These are phyloP conservation scores for Cyberlindnera sargentensis DNA, from an alignment of 805 yeast species.

Conservation along the genomic window DNA sequence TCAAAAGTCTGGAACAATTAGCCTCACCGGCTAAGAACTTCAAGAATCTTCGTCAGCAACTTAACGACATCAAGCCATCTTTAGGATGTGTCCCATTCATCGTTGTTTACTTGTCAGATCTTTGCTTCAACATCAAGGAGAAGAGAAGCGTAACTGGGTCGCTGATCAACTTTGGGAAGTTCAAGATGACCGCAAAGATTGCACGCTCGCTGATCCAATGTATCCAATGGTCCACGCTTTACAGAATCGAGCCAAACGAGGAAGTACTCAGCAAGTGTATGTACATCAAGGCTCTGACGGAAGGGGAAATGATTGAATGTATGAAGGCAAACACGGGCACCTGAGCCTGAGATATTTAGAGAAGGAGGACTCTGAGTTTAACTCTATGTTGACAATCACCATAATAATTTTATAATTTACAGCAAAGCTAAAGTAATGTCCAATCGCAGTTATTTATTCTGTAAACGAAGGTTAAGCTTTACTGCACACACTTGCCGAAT, in stretches of 20 bases:
- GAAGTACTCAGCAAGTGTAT: slow-evolving; percentile 78
- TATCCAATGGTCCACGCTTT: slow-evolving; percentile 79
- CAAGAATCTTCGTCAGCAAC: slow-evolving; percentile 52
- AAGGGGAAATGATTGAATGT: slow-evolving; percentile 58
- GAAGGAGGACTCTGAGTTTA: no score
- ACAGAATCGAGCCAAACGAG: slow-evolving; percentile 45
- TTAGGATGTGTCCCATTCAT: slow-evolving; percentile 87
- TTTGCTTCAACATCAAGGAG: slow-evolving; percentile 62
- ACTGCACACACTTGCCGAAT: no score
- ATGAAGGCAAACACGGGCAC: slow-evolving; percentile 3
- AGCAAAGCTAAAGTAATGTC: no score
- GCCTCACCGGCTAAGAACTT: slow-evolving; percentile 75
- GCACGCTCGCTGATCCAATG: slow-evolving; percentile 71
- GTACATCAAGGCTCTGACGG: slow-evolving; percentile 66
- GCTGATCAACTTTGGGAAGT: slow-evolving; percentile 67
- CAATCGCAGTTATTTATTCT: no score
- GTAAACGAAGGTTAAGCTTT: no score
- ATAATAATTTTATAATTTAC: no score
- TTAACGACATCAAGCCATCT: slow-evolving; percentile 52
- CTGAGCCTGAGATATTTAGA: no score
- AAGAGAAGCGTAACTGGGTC: slow-evolving; percentile 27
- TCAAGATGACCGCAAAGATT: slow-evolving; percentile 66
- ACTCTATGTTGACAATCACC: no score
- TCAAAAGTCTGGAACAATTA: slow-evolving; percentile 61
- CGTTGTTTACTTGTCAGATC: slow-evolving; percentile 78